Percentiles rank a stretch among this genome's conserved stretches.
Evolutionary conservation across 179 eudicot species (phyloP).

Genomic region (Beta corolliflora): DNA sequence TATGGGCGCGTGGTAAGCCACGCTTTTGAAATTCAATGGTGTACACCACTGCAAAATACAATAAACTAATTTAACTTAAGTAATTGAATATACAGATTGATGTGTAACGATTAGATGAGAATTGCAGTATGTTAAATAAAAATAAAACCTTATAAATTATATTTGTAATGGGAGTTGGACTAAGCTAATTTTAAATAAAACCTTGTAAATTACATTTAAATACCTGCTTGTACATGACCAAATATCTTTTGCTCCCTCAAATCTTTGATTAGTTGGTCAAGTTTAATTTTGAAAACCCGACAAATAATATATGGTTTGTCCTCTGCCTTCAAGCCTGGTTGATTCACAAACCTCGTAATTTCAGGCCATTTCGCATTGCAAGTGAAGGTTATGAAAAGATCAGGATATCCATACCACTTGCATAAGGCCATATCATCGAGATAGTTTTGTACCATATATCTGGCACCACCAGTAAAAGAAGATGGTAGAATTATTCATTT

Average conservation of each 20-base stretch:
- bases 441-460: constrained; percentile 4
- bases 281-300: constrained; percentile 17
- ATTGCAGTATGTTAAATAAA: too few species aligned
- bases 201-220: too few species aligned
- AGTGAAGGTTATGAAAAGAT: neutral
- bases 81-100: too few species aligned
- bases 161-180: too few species aligned
- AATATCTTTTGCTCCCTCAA: neutral
- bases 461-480: constrained; percentile 1
- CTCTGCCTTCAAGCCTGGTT: neutral
- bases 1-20: constrained; percentile 17
- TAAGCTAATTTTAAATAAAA: too few species aligned
- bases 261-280: constrained; percentile 13
- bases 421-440: constrained; percentile 7
- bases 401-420: neutral
- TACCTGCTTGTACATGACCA: constrained; percentile 8
- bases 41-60: neutral
- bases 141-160: too few species aligned
- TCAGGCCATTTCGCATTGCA: constrained; percentile 18
- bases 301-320: constrained; percentile 8
- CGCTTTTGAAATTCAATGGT: constrained; percentile 7
- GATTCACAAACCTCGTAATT: neutral
- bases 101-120: too few species aligned
- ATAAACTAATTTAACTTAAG: neutral
- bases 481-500: neutral